Percentiles rank a stretch among this genome's conserved stretches.
phyloP scores from a whole-genome alignment of 345 rosid species.

The Laguncularia racemosa region DNA sequence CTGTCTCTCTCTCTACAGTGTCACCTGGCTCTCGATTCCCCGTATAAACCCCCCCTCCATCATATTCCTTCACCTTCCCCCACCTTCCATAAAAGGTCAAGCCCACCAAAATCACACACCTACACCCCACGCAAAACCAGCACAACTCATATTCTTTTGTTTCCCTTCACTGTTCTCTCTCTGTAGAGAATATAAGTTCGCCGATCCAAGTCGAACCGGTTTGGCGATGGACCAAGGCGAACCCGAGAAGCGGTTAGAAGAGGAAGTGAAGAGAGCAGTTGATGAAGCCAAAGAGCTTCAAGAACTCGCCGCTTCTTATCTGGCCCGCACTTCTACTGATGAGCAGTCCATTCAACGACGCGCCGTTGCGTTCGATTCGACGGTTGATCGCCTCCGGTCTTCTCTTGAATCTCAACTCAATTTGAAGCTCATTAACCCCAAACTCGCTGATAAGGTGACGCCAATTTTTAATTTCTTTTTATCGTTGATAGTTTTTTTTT shows the following conservation, averaged over 20 bases:
- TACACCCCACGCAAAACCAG: too few species aligned
- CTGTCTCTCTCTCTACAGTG: too few species aligned
- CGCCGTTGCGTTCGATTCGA: constrained; percentile 60
- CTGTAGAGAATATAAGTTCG: background rate
- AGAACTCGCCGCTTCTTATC: constrained; percentile 52
- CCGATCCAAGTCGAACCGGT: constrained; percentile 9
- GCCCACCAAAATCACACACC: too few species aligned
- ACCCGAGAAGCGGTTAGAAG: constrained; percentile 36
- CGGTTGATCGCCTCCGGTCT: constrained; percentile 57
- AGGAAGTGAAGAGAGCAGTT: constrained; percentile 52
- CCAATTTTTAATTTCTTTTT: background rate
- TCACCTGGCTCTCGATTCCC: too few species aligned
- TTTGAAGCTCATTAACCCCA: constrained; percentile 31
- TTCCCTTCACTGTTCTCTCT: too few species aligned
- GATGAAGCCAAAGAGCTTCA: constrained; percentile 79
- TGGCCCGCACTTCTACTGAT: constrained; percentile 44
- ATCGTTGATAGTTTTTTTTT: background rate
- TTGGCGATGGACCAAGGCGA: constrained; percentile 11
- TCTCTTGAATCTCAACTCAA: constrained; percentile 30
- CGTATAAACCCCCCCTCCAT: too few species aligned
- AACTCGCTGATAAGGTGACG: constrained; percentile 52
- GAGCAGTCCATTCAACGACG: constrained; percentile 69
- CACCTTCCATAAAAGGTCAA: too few species aligned
- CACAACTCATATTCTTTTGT: too few species aligned
- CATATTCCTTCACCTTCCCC: too few species aligned